Percentiles rank a stretch among this genome's conserved stretches.
phyloP scores from a whole-genome alignment of 2,329 filamentous ascomycete species.

The Microascus cirrosus region DNA sequence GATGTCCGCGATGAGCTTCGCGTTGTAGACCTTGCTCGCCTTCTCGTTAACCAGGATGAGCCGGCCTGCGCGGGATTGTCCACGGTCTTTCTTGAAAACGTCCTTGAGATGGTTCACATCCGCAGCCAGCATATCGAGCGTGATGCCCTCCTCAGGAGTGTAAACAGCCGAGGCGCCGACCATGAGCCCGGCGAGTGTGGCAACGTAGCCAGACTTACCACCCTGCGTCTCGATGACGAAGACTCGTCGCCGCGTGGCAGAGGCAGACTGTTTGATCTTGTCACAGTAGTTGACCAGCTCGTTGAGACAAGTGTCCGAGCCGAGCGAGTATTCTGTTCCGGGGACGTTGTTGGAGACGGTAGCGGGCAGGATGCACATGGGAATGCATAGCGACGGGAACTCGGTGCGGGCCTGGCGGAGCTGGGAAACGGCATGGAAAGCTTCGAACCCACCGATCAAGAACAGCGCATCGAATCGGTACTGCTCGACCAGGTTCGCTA shows the following conservation, averaged over 20 bases:
- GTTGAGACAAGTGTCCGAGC: constrained; percentile 93
- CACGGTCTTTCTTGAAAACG: constrained; percentile 74
- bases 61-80: constrained; percentile 81
- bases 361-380: constrained; percentile 83
- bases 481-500: constrained; percentile 72
- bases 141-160: constrained; percentile 92
- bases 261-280: constrained; percentile 94
- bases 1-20: constrained; percentile 88
- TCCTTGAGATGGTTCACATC: constrained; percentile 86
- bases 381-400: constrained; percentile 82
- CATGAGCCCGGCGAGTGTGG: constrained; percentile 79
- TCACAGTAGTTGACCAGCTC: constrained; percentile 92
- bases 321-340: constrained; percentile 92
- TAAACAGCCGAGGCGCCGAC: constrained; percentile 91
- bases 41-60: constrained; percentile 96
- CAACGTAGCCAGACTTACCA: constrained; percentile 86
- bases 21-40: constrained; percentile 80
- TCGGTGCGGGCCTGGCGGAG: constrained; percentile 68
- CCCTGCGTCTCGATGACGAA: constrained; percentile 98
- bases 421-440: constrained; percentile 84
- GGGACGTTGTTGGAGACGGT: constrained; percentile 99
- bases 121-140: constrained; percentile 79
- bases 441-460: constrained; percentile 90
- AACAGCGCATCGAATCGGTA: constrained; percentile 90
- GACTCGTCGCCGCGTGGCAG: constrained; percentile 81